Conservation (phyloP, 345 rosid species). For the Alliaria petiolata region DNA sequence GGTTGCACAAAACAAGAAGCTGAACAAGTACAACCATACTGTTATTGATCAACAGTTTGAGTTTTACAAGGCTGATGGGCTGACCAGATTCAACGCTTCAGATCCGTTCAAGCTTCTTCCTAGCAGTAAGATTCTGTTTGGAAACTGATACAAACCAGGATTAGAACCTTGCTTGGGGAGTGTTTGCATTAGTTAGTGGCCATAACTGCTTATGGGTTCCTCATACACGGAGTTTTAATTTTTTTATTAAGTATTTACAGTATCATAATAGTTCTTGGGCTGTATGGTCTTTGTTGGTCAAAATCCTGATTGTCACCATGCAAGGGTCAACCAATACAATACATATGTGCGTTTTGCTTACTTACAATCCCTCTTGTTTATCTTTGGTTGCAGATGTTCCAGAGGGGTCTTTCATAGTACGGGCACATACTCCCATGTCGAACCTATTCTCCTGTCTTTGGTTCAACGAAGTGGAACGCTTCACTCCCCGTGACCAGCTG, state of each 20-base stretch:
- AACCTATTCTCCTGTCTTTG: slow-evolving; percentile 96
- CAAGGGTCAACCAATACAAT: not conserved
- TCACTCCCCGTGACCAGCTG: slow-evolving; percentile 96
- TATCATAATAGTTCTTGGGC: not conserved
- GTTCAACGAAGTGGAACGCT: slow-evolving; percentile 97
- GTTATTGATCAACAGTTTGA: slow-evolving; percentile 78
- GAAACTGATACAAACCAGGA: not conserved
- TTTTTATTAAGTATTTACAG: not conserved
- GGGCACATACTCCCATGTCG: slow-evolving; percentile 98
- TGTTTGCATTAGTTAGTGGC: not conserved
- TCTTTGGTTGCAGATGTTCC: slow-evolving; percentile 77
- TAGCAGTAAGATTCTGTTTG: slow-evolving; percentile 59
- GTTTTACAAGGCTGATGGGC: slow-evolving; percentile 86
- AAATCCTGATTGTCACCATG: not conserved
- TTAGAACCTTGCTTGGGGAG: not conserved
- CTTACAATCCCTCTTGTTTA: not conserved
- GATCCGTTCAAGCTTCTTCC: slow-evolving; percentile 91
- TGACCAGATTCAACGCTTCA: slow-evolving; percentile 63
- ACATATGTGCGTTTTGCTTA: not conserved
- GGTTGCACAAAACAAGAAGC: slow-evolving; percentile 87
- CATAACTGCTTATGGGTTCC: not conserved
- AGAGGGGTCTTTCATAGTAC: slow-evolving; percentile 87
- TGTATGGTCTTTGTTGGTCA: not conserved
- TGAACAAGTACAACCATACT: slow-evolving; percentile 91
- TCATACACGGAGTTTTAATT: not conserved